phyloP scores from a whole-genome alignment of 129 eudicot species.

The Tagetes erecta region DNA sequence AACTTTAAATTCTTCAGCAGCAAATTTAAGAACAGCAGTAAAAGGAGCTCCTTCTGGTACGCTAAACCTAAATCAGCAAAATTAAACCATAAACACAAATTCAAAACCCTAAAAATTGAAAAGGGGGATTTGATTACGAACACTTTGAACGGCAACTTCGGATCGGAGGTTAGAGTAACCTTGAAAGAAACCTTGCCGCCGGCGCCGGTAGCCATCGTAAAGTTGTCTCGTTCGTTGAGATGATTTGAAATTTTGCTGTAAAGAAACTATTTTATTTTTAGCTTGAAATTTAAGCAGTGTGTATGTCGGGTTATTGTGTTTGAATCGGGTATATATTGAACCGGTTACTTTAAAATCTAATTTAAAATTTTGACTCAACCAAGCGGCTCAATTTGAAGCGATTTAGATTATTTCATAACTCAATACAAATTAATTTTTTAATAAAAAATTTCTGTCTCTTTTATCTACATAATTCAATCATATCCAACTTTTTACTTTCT shows the following conservation, averaged over 20 bases:
- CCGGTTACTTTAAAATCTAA: background rate
- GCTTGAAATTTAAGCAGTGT: conserved; percentile 8
- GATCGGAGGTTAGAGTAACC: conserved; percentile 95
- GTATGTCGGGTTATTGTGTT: background rate
- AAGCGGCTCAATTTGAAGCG: no score
- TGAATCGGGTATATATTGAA: background rate
- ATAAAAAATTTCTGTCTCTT: no score
- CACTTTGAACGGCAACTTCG: conserved; percentile 99
- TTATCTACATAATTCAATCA: no score
- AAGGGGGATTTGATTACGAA: conserved; percentile 23
- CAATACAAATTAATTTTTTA: no score
- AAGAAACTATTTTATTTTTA: background rate
- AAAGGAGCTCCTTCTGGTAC: conserved; percentile 99
- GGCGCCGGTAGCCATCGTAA: conserved; percentile 62
- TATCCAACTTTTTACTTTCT: no score
- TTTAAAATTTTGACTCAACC: no score
- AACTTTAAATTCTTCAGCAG: conserved; percentile 98
- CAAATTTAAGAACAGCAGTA: conserved; percentile 92
- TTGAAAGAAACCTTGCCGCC: conserved; percentile 95
- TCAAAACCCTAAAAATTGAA: background rate
- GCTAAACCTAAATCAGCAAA: conserved; percentile 62
- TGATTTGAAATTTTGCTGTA: background rate
- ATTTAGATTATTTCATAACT: no score
- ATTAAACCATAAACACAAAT: background rate
- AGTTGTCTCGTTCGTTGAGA: background rate